phyloP scores from a whole-genome alignment of 257 asterid species.

The Mentha longifolia region DNA sequence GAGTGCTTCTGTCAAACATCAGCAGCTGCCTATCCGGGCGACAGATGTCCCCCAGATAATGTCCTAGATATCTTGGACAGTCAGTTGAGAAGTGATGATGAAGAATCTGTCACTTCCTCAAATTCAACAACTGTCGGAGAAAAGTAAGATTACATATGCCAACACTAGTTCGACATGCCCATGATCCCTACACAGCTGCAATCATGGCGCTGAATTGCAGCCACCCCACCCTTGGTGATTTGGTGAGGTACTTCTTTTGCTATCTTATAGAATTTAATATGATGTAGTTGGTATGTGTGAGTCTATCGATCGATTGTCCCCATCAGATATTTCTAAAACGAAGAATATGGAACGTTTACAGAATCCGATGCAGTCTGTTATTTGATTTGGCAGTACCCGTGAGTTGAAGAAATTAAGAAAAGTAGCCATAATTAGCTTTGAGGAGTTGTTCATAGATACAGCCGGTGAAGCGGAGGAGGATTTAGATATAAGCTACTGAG shows the following conservation, averaged over 20 bases:
- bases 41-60: constrained; percentile 72
- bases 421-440: constrained; percentile 28
- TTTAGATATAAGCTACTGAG: no score
- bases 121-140: constrained; percentile 47
- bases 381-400: constrained; percentile 19
- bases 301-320: not conserved
- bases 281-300: not conserved
- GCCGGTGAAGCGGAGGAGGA: not conserved
- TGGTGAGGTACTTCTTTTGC: constrained; percentile 34
- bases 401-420: constrained; percentile 16
- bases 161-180: constrained; percentile 7
- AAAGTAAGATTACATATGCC: constrained; percentile 32
- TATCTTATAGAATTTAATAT: not conserved
- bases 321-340: not conserved
- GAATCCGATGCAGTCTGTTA: constrained; percentile 6
- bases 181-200: constrained; percentile 28
- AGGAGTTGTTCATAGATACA: not conserved
- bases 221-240: constrained; percentile 11
- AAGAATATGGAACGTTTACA: not conserved
- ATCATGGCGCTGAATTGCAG: constrained; percentile 4
- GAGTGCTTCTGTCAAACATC: constrained; percentile 90
- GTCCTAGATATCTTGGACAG: constrained; percentile 54
- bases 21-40: constrained; percentile 66
- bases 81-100: constrained; percentile 43
- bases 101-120: constrained; percentile 36